phyloP scores from a whole-genome alignment of 2,329 filamentous ascomycete species.

The Beauveria rudraprayagi region DNA sequence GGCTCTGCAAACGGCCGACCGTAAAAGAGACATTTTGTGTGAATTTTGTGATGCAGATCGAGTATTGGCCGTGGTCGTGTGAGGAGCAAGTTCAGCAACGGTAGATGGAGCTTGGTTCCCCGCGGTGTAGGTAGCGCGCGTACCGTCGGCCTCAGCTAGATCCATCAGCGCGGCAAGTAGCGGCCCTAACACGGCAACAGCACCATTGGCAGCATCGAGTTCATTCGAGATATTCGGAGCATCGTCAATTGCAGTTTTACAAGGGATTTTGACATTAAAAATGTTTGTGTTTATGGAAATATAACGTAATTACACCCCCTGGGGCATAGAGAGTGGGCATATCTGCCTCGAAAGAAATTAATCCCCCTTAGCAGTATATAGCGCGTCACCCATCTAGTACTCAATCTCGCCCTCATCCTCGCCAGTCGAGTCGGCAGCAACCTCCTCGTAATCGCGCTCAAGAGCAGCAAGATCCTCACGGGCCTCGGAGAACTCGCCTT shows the following conservation, averaged over 20 bases:
- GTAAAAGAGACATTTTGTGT: conserved; percentile 26
- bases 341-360: conserved; percentile 15
- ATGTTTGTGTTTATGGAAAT: conserved; percentile 23
- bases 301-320: conserved; percentile 31
- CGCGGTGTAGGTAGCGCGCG: conserved; percentile 6
- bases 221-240: neutral
- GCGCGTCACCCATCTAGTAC: conserved; percentile 54
- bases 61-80: conserved; percentile 1
- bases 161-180: conserved; percentile 6
- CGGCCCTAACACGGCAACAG: neutral
- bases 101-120: conserved; percentile 6
- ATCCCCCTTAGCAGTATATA: conserved; percentile 13
- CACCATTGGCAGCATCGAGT: neutral
- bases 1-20: conserved; percentile 30
- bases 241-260: neutral
- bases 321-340: conserved; percentile 23
- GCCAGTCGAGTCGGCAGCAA: conserved; percentile 87
- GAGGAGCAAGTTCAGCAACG: conserved; percentile 6
- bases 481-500: conserved; percentile 98
- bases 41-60: conserved; percentile 4
- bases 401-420: conserved; percentile 82
- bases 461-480: conserved; percentile 97
- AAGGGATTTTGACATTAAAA: conserved; percentile 13
- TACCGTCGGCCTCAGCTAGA: conserved; percentile 11
- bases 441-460: conserved; percentile 98